These are phyloP conservation scores for Phaeoacremonium minimum DNA, from an alignment of 2,329 filamentous ascomycete species.

Conservation along the genomic window DNA sequence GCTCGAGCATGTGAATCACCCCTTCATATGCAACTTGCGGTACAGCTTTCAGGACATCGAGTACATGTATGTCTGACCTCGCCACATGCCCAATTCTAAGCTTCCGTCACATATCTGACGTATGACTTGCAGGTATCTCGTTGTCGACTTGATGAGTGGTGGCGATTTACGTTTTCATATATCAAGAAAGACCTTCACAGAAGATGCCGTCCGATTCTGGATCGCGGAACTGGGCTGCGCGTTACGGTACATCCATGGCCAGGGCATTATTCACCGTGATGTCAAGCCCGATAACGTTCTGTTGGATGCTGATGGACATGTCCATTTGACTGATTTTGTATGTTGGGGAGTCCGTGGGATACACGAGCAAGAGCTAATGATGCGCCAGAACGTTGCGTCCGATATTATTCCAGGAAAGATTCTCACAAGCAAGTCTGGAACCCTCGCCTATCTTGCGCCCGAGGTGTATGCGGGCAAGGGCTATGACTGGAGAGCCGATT, in stretches of 20 bases:
- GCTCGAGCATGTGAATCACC: slow-evolving; percentile 96
- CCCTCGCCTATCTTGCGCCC: slow-evolving; percentile 89
- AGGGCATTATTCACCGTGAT: slow-evolving; percentile 87
- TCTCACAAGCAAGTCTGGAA: slow-evolving; percentile 93
- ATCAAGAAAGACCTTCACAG: slow-evolving; percentile 94
- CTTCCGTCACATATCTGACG: slow-evolving; percentile 2
- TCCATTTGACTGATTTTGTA: slow-evolving; percentile 97
- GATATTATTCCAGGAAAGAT: slow-evolving; percentile 80
- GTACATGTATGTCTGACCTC: slow-evolving; percentile 69
- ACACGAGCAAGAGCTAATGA: slow-evolving; percentile 4
- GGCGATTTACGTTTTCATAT: slow-evolving; percentile 97
- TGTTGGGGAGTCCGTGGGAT: no score
- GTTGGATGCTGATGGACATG: slow-evolving; percentile 83
- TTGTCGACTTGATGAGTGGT: slow-evolving; percentile 97
- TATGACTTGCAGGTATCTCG: slow-evolving; percentile 74
- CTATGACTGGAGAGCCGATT: slow-evolving; percentile 88
- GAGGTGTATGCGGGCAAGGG: slow-evolving; percentile 91
- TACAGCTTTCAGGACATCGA: slow-evolving; percentile 99
- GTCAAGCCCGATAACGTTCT: slow-evolving; percentile 91
- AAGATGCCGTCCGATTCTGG: slow-evolving; percentile 96
- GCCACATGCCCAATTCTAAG: background rate
- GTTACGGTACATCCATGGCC: slow-evolving; percentile 77
- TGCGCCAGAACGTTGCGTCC: slow-evolving; percentile 87
- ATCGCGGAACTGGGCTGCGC: slow-evolving; percentile 92
- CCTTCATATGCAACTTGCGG: slow-evolving; percentile 95